phyloP scores from a whole-genome alignment of 2,329 filamentous ascomycete genomes.

The Byssothecium circinans region DNA sequence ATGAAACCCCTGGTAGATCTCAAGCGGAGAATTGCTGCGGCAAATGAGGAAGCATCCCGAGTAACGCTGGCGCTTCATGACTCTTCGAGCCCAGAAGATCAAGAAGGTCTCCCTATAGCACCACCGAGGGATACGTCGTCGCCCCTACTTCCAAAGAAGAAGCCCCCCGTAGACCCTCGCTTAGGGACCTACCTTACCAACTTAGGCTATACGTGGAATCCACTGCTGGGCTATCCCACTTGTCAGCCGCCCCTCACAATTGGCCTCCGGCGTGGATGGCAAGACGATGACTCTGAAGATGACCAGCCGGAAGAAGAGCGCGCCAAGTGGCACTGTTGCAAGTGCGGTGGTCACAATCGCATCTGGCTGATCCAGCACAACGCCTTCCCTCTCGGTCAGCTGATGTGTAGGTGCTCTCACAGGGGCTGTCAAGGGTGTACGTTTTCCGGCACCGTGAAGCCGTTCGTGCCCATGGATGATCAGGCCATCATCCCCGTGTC shows the following conservation, averaged over 20 bases:
- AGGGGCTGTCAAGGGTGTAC: conserved; percentile 26
- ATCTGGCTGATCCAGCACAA: background rate
- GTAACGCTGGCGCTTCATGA: no score
- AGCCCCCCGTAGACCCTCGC: no score
- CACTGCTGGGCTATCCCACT: no score
- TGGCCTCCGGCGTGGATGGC: background rate
- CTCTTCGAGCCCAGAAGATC: no score
- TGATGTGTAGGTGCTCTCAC: conserved; percentile 29
- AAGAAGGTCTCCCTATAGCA: no score
- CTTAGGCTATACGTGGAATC: no score
- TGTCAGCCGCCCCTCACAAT: background rate
- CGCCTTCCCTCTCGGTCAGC: conserved; percentile 9
- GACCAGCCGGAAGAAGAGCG: background rate
- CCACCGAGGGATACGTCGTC: no score
- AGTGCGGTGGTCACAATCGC: conserved; percentile 1
- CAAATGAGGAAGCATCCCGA: no score
- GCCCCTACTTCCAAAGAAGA: no score
- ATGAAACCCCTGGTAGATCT: no score
- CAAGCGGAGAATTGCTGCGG: no score
- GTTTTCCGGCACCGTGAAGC: conserved; percentile 19
- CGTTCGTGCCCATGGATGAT: conserved; percentile 30
- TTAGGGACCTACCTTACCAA: no score
- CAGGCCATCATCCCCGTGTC: conserved; percentile 19
- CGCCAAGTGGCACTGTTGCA: conserved; percentile 11
- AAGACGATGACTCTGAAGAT: background rate